These are phyloP conservation scores for Chaetoceros muelleri DNA, from an alignment of 108 stramenopile species.

Conservation along the genomic window DNA sequence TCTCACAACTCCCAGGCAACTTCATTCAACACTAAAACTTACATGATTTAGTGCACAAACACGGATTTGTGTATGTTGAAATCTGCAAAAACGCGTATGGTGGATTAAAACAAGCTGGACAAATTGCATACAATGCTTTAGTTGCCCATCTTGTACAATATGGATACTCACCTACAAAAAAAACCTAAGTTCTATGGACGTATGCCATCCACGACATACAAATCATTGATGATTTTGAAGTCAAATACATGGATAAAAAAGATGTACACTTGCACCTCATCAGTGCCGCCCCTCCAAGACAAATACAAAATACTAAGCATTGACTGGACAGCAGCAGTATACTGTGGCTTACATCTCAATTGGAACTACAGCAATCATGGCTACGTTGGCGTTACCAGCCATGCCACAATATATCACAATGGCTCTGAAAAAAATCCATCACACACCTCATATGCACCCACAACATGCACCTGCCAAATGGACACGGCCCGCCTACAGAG, in stretches of 20 bases:
- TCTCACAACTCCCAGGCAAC: constrained; percentile 13
- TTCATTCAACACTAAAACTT: constrained; percentile 30
- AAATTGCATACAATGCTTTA: constrained; percentile 9
- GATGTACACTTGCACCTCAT: constrained; percentile 1
- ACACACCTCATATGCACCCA: constrained; percentile 9
- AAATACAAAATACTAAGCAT: no score
- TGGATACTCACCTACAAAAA: background rate
- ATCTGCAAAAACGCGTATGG: constrained; percentile 28
- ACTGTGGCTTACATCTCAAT: constrained; percentile 15
- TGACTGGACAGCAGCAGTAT: no score
- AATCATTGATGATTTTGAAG: constrained; percentile 24
- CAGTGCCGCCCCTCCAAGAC: background rate
- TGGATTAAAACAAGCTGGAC: constrained; percentile 36
- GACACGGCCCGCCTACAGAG: background rate
- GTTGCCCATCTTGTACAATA: background rate
- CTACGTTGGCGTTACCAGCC: constrained; percentile 14
- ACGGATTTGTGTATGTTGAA: constrained; percentile 14
- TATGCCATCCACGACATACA: background rate
- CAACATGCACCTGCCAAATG: background rate
- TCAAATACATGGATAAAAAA: constrained; percentile 7
- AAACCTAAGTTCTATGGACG: background rate
- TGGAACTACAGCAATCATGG: constrained; percentile 36
- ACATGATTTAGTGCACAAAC: constrained; percentile 1
- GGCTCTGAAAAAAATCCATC: constrained; percentile 23
- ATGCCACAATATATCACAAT: constrained; percentile 32